Evolutionary conservation across 208 protist species (phyloP), one percentile per base, ranked within the genome.

Genomic region (Zelonia costaricensis): DNA sequence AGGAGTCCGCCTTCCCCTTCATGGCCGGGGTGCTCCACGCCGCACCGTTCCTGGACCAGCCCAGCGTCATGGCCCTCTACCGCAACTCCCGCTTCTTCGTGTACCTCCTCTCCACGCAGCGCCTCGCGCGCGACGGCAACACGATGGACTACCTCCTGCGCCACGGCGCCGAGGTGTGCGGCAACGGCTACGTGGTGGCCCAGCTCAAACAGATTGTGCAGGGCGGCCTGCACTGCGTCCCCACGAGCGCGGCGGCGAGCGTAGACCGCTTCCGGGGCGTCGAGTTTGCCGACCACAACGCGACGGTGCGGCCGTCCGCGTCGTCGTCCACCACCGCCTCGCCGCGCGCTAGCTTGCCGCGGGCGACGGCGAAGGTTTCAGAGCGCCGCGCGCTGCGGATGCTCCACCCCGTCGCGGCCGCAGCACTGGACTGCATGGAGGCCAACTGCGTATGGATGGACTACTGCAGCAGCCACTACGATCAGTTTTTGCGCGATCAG

Each of bases 401-500:
- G 56, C 59, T 36, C n/a, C 62, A 9, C 16, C 43, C 64, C 6
- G 47, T 40, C 18, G 39, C 78, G 22, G 64, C 62, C 10, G 44
- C 20, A 1, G 63, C 58, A 15, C 47, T 91, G 27, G 74, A 80
- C n/a, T 43, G 44, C 44, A 84, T 88, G 81, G 76, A 85, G 53
- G 48, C 55, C 27, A 88, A 91, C 61, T 81, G 80, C 39, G 54
- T 82, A 20, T 91, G 84, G 84, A 81, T 86, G 54, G 74, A 80
- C 18, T 91, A 91, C 64, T 85, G 72, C 65, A 75, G 70, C 54
- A 74, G 72, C 46, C 68, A 88, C 74, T 84, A 72, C 42, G 69
- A 84, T 13, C 42, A 44, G 16, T 88, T 86, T 43, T 47, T 91
- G 10, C 60, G 68, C 10, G 68, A 64, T 36, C 47, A 63, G 47